Conservation (phyloP, 139 green algal species). For the Chlamydomonas urium region DNA sequence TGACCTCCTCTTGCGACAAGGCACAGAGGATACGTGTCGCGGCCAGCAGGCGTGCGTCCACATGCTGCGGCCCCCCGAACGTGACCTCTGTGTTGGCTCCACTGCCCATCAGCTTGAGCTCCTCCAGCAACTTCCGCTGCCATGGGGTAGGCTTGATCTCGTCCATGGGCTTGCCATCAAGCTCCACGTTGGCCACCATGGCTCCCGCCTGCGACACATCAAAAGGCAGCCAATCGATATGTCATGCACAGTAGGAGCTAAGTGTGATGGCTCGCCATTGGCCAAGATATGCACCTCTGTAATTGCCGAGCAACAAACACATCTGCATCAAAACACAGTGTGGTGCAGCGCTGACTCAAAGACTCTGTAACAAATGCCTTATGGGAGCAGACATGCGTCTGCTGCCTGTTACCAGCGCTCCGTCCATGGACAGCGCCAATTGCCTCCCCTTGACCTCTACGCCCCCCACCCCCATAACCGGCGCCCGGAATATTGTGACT, state of each 20-base stretch:
- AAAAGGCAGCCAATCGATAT: too few species aligned
- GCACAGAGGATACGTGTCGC: conserved; percentile 50
- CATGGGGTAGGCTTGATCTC: conserved; percentile 32
- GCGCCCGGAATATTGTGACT: too few species aligned
- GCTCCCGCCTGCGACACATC: conserved; percentile 52
- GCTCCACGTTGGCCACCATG: conserved; percentile 28
- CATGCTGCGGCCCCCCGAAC: conserved; percentile 16
- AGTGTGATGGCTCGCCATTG: too few species aligned
- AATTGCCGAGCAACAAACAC: background rate
- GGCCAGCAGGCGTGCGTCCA: conserved; percentile 56
- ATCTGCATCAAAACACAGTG: background rate
- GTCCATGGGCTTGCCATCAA: conserved; percentile 14
- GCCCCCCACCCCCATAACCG: too few species aligned
- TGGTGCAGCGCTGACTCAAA: too few species aligned
- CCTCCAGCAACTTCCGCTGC: conserved; percentile 34
- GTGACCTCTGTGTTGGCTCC: conserved; percentile 36
- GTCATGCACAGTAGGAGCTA: too few species aligned
- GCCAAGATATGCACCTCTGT: too few species aligned
- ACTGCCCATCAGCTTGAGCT: conserved; percentile 39
- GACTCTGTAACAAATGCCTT: too few species aligned
- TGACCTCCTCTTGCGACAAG: conserved; percentile 32
- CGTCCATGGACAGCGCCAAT: too few species aligned
- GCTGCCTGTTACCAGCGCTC: too few species aligned
- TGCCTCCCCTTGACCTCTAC: too few species aligned
- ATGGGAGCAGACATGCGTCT: too few species aligned